Evolutionary conservation across 805 yeast species (phyloP).

Genomic region (Barnettozyma wickerhamii): DNA sequence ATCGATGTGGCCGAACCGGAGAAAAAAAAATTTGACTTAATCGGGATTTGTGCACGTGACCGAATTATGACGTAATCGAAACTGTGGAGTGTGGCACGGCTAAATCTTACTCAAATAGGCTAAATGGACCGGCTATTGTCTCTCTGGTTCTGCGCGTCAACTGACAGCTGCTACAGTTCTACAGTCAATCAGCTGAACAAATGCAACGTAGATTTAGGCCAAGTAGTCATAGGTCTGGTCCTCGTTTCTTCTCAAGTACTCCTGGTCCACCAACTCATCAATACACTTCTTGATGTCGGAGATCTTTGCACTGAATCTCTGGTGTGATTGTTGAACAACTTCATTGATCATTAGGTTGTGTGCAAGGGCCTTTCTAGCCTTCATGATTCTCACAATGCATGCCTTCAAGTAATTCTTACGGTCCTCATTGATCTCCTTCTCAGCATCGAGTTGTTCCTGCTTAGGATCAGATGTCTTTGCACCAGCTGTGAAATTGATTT

Average conservation of each 20-base stretch:
- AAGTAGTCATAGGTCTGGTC: constrained; percentile 74
- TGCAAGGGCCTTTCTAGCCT: constrained; percentile 75
- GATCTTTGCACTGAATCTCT: constrained; percentile 78
- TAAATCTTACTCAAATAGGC: no score
- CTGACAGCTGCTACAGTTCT: no score
- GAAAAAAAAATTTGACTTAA: constrained; percentile 1
- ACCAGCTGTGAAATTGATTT: constrained; percentile 71
- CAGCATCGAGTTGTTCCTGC: constrained; percentile 69
- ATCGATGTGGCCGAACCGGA: constrained; percentile 3
- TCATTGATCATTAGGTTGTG: constrained; percentile 84
- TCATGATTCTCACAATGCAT: constrained; percentile 94
- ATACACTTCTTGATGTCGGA: constrained; percentile 85
- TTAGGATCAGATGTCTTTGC: constrained; percentile 50
- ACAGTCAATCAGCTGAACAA: no score
- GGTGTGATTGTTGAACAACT: constrained; percentile 77
- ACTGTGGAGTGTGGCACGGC: no score
- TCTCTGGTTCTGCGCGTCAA: no score
- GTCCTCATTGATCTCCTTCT: constrained; percentile 79
- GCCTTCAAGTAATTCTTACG: constrained; percentile 85
- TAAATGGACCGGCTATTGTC: no score
- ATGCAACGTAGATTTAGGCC: no score
- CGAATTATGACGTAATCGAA: background rate
- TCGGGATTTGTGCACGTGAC: background rate
- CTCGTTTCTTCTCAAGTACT: constrained; percentile 73
- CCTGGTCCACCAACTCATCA: constrained; percentile 79